Percentiles rank a stretch among this genome's conserved stretches.
phyloP scores from a whole-genome alignment of 768 basidiomycete species.

The Serendipita sp. region DNA sequence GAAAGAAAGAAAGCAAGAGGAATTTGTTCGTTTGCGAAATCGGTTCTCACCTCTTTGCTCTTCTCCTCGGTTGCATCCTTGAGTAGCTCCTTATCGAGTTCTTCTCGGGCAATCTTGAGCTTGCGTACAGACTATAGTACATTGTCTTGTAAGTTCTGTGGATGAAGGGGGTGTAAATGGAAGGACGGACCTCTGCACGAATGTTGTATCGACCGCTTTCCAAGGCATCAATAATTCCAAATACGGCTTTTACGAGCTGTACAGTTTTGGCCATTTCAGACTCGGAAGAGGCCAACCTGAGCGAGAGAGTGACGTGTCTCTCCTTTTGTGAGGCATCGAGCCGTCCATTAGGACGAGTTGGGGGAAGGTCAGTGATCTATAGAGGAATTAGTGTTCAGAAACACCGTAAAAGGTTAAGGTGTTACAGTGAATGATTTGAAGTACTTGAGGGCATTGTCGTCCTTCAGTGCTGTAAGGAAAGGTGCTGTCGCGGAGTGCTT shows the following conservation, averaged over 20 bases:
- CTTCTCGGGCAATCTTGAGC: slow-evolving; percentile 57
- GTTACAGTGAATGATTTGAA: slow-evolving; percentile 66
- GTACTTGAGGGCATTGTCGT: slow-evolving; percentile 51
- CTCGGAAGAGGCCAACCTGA: slow-evolving; percentile 35
- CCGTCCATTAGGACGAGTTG: slow-evolving; percentile 43
- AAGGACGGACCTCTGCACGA: slow-evolving; percentile 42
- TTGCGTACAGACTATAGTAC: slow-evolving; percentile 43
- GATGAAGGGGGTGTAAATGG: neutral
- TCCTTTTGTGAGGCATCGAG: slow-evolving; percentile 35
- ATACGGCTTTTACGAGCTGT: slow-evolving; percentile 49
- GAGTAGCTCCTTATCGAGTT: slow-evolving; percentile 50
- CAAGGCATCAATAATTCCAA: slow-evolving; percentile 61
- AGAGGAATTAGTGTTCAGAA: slow-evolving; percentile 8
- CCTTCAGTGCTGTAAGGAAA: slow-evolving; percentile 41
- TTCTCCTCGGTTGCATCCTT: slow-evolving; percentile 49
- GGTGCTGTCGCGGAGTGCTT: slow-evolving; percentile 36
- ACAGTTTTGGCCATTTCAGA: slow-evolving; percentile 34
- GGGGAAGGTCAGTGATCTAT: slow-evolving; percentile 75
- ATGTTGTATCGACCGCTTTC: slow-evolving; percentile 33
- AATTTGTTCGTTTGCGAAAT: no score
- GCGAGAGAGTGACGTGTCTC: slow-evolving; percentile 61
- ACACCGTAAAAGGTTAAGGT: neutral
- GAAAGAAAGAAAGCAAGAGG: no score
- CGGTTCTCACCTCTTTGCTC: slow-evolving; percentile 43
- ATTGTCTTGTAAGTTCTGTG: neutral